Evolutionary conservation across 345 rosid species (phyloP), one percentile per base, ranked within the genome.

Genomic region (Isatis tinctoria): DNA sequence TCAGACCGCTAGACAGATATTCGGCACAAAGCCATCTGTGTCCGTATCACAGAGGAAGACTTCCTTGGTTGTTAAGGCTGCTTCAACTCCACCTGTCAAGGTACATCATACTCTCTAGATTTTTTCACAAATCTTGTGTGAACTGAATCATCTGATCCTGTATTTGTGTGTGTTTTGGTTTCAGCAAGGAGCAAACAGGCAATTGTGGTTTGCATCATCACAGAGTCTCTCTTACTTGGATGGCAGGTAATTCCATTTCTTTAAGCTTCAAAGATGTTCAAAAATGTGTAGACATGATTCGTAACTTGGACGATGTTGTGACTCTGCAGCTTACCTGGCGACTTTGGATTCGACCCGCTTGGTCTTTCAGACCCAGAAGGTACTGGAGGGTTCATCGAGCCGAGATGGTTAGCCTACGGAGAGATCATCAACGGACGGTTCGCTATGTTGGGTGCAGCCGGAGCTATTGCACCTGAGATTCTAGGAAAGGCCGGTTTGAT

Each of bases 321-420:
- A 65, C 39, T 40, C 16, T 65, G 56, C 80, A 91, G 97, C 81
- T 90, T 94, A 16, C 98, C 98, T 7, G 98, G 98, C 18, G 98
- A 94, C 82, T 91, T 13, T 11, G 97, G 99, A 37, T 95, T 95
- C 32, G 97, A 95, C 80, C 99, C 97, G 4, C 84, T 92, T 41
- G 99, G 99, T 20, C 97, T 95, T 12, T 95, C 99, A 3, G 99
- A 95, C 77, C 99, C 99, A 0, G 99, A 95, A 45, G 97, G 99
- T 24, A 76, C 97, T 4, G 97, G 99, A 65, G 97, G 93, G 47
- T 95, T 95, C 88, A 87, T 95, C 28, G 97, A 95, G 81, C 99
- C 99, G 1, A 86, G 64, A 78, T 95, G 99, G 99, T 57, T 95
- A 47, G 99, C 97, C 47, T 95, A 90, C 27, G 99, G 99, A 14